Conservation (phyloP, 306 rosid genomes). For the Luffa aegyptiaca region DNA sequence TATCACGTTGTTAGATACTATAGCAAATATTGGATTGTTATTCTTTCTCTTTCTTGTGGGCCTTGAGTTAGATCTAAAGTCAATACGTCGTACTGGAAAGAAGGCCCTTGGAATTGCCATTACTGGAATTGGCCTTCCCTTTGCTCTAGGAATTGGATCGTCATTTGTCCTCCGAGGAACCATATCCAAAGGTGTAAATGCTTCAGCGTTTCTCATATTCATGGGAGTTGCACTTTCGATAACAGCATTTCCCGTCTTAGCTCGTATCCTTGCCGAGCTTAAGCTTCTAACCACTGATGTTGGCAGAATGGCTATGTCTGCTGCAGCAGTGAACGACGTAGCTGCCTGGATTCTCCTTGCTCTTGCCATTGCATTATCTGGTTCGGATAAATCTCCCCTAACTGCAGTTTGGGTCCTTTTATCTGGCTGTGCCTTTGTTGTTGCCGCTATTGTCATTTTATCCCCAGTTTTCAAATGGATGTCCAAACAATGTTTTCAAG, state of each 20-base stretch:
- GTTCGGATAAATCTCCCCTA: slow-evolving; percentile 42
- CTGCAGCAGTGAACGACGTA: slow-evolving; percentile 85
- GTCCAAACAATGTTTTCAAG: slow-evolving; percentile 47
- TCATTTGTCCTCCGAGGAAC: slow-evolving; percentile 49
- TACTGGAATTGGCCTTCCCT: slow-evolving; percentile 76
- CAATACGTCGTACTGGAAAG: slow-evolving; percentile 57
- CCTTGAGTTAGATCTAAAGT: slow-evolving; percentile 56
- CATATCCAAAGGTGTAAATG: slow-evolving; percentile 51
- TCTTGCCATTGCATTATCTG: slow-evolving; percentile 68
- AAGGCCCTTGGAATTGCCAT: slow-evolving; percentile 54
- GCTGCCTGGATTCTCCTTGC: slow-evolving; percentile 96
- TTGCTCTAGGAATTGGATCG: slow-evolving; percentile 69
- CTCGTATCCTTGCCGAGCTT: slow-evolving; percentile 82
- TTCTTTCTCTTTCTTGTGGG: slow-evolving; percentile 78
- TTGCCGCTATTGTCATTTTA: slow-evolving; percentile 22
- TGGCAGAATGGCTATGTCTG: slow-evolving; percentile 83
- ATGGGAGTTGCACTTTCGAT: slow-evolving; percentile 91
- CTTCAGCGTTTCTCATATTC: slow-evolving; percentile 54
- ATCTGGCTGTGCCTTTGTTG: slow-evolving; percentile 47
- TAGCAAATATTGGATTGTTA: slow-evolving; percentile 78
- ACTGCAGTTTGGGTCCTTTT: slow-evolving; percentile 71
- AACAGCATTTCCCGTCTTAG: slow-evolving; percentile 84
- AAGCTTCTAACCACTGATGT: slow-evolving; percentile 74
- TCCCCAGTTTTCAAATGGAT: slow-evolving; percentile 66
- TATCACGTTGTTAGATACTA: slow-evolving; percentile 69